Evolutionary conservation across 129 eudicot genomes (phyloP).

Genomic region (Flaveria ramosissima): DNA sequence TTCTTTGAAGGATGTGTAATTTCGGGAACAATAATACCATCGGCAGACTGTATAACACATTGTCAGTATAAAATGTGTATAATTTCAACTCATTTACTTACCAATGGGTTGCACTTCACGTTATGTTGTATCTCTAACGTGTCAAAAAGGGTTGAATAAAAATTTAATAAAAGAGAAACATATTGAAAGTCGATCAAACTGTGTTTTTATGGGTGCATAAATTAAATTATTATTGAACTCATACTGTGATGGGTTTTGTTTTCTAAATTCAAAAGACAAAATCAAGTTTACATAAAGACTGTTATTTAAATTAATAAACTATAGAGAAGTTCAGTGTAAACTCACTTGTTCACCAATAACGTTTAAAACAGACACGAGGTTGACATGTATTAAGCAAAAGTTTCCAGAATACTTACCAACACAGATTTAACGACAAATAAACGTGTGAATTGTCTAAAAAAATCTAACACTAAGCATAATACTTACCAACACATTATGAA

Average conservation of each 20-base stretch:
- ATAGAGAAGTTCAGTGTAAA: neutral
- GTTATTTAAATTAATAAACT: neutral
- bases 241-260: constrained; percentile 99
- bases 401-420: too few species aligned
- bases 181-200: neutral
- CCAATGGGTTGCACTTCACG: too few species aligned
- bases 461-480: neutral
- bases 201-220: too few species aligned
- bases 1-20: too few species aligned
- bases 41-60: constrained; percentile 43
- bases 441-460: neutral
- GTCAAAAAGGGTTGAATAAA: neutral
- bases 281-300: neutral
- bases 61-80: neutral
- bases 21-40: constrained; percentile 48
- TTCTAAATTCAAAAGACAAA: constrained; percentile 45
- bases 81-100: neutral
- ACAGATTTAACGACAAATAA: neutral
- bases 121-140: neutral
- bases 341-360: constrained; percentile 53
- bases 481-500: constrained; percentile 54
- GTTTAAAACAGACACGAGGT: constrained; percentile 49
- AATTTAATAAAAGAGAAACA: neutral
- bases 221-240: neutral
- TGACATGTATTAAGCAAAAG: constrained; percentile 55